phyloP scores from a whole-genome alignment of 306 rosid genomes.

The Cucurbita moschata region DNA sequence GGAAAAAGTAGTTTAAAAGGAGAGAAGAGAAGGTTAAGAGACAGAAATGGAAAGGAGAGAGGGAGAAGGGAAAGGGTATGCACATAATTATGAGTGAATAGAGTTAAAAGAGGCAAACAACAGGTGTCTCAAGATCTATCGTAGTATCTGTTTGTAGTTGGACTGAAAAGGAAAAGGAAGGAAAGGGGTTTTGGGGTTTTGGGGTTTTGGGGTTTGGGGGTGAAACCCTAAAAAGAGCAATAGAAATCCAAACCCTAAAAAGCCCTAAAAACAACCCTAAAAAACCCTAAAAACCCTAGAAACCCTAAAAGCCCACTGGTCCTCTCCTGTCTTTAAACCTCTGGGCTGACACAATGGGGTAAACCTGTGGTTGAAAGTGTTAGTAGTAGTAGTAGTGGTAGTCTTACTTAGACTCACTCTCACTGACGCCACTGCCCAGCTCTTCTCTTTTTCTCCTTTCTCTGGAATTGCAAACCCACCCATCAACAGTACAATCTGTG shows the following conservation, averaged over 20 bases:
- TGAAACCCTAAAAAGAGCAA: slow-evolving; percentile 60
- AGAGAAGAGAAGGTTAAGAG: not conserved
- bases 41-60: not conserved
- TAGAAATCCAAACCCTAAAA: not conserved
- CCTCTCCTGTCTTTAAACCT: slow-evolving; percentile 6
- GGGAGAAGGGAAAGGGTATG: not conserved
- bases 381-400: slow-evolving; percentile 21
- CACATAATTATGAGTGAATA: not conserved
- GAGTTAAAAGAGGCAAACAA: not conserved
- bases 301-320: slow-evolving; percentile 26
- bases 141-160: slow-evolving; percentile 37
- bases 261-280: no score
- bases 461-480: not conserved
- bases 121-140: slow-evolving; percentile 19
- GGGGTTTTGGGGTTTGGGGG: slow-evolving; percentile 21
- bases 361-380: slow-evolving; percentile 18
- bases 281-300: not conserved
- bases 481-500: slow-evolving; percentile 51
- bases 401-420: slow-evolving; percentile 25
- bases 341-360: slow-evolving; percentile 20
- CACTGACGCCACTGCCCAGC: slow-evolving; percentile 1
- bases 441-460: slow-evolving; percentile 5
- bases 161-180: slow-evolving; percentile 52
- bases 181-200: not conserved
- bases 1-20: not conserved